Base-by-base conservation (phyloP, 2,329 filamentous ascomycete species). In the Botrytis pseudocinerea region DNA sequence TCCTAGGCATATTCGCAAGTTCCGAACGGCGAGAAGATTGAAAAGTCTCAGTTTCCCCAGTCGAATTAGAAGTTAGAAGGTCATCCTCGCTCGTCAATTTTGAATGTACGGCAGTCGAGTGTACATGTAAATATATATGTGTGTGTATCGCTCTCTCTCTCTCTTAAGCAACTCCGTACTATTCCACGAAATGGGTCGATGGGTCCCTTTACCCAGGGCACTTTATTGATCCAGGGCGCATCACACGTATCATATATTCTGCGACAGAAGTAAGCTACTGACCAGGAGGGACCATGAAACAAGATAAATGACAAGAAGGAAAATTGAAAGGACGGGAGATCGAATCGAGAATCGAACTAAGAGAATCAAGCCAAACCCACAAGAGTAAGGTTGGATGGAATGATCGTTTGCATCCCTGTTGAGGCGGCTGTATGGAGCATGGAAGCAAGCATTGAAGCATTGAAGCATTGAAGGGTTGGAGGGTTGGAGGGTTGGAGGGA, bases 171-270 rank as follows among this genome's bases (percentile, higher is more conserved):
- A 51, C 46, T 64, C 44, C 35, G 68, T n/a, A 32, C 54, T 61
- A 42, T 70, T 70, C 68, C 28, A 22, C 42, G 46, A 9, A 54
- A 68, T 57, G 64, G 38, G 61, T 63, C 57, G 18, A 54, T 54
- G 51, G 62, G 62, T 20, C 28, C 64, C 46, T 54, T 40, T 68
- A 76, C 76, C 73, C 74, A 76, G 74, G 73, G 63, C 74, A 73
- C 70, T 69, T 75, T 65, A 72, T 74, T 73, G 64, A 74, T 73
- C 71, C 68, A 76, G 77, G 35, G 74, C 74, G 78, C 78, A 78
- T 79, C 78, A 77, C 70, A 72, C 73, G 78, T 77, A 78, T 79
- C 78, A 80, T 79, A 79, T 78, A 77, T 76, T 74, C 77, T 78
- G 77, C 75, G 75, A 78, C 76, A 75, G 76, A 73, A 72, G 75